These are phyloP conservation scores for Babesia sp. DNA, from an alignment of 169 alveolate genomes.

Conservation along the genomic window DNA sequence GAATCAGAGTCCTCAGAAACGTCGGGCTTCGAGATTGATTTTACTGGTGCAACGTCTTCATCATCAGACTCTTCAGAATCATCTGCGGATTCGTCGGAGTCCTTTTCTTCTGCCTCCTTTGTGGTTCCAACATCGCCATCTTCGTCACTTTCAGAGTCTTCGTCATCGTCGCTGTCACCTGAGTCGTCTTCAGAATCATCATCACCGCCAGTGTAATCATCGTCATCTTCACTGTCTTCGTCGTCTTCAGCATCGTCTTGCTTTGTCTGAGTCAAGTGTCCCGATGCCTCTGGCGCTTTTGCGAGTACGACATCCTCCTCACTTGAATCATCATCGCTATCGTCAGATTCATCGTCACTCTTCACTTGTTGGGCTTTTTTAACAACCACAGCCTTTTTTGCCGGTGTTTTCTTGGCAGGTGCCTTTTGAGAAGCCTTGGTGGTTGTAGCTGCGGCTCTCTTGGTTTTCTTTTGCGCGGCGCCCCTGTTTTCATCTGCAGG, in stretches of 20 bases:
- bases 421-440: background rate
- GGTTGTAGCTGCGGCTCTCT: background rate
- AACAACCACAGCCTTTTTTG: background rate
- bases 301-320: background rate
- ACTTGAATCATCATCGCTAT: background rate
- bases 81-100: background rate
- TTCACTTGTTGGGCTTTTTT: background rate
- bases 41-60: background rate
- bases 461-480: background rate
- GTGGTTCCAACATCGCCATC: slow-evolving; percentile 24
- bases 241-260: background rate
- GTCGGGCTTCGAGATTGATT: background rate
- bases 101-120: background rate
- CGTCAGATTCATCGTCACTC: background rate
- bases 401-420: background rate
- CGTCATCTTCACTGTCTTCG: slow-evolving; percentile 7
- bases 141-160: background rate
- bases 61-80: background rate
- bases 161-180: slow-evolving; percentile 1
- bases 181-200: slow-evolving; percentile 8
- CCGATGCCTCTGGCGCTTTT: background rate
- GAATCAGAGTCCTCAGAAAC: background rate
- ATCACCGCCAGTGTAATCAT: background rate
- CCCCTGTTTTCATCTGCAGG: background rate
- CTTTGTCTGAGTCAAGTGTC: background rate